These are phyloP conservation scores for Globisporangium mamillatum DNA, from an alignment of 352 stramenopile species.

Conservation along the genomic window DNA sequence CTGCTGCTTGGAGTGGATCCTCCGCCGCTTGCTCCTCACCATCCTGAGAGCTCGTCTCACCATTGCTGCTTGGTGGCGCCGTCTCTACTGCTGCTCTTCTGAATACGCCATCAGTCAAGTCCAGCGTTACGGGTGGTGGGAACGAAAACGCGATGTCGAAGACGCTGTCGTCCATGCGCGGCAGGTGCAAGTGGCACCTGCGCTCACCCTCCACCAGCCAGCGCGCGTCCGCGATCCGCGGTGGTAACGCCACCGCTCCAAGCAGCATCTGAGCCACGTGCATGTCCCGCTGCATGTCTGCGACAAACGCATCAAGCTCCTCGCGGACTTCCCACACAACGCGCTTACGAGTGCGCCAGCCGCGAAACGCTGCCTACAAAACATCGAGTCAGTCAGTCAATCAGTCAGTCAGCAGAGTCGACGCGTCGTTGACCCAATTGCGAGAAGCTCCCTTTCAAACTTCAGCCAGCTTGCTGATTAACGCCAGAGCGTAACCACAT, in stretches of 20 bases:
- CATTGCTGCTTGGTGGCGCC: neutral
- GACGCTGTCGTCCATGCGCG: conserved; percentile 37
- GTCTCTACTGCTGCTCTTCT: neutral
- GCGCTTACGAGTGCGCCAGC: conserved; percentile 44
- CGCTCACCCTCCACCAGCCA: conserved; percentile 23
- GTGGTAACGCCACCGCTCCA: conserved; percentile 6
- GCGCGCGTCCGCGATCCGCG: conserved; percentile 11
- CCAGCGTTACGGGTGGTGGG: conserved; percentile 8
- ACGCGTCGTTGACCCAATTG: neutral
- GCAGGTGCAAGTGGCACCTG: conserved; percentile 31
- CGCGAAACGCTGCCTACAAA: conserved; percentile 45
- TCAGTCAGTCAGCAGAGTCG: neutral
- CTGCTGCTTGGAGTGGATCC: conserved; percentile 4
- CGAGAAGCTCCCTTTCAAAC: conserved; percentile 1
- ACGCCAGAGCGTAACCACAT: neutral
- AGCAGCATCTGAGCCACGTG: conserved; percentile 31
- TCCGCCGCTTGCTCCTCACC: neutral
- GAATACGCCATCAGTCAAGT: neutral
- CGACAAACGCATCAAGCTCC: conserved; percentile 42
- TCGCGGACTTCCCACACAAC: conserved; percentile 47
- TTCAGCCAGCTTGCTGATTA: neutral
- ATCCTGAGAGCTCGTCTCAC: neutral
- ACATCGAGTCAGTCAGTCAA: neutral
- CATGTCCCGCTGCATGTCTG: conserved; percentile 34
- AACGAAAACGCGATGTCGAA: conserved; percentile 36